Evolutionary conservation across 1,284 basidiomycete genomes (phyloP), one percentile per base, ranked within the genome.

Genomic region (Salmacisia buchloeana): DNA sequence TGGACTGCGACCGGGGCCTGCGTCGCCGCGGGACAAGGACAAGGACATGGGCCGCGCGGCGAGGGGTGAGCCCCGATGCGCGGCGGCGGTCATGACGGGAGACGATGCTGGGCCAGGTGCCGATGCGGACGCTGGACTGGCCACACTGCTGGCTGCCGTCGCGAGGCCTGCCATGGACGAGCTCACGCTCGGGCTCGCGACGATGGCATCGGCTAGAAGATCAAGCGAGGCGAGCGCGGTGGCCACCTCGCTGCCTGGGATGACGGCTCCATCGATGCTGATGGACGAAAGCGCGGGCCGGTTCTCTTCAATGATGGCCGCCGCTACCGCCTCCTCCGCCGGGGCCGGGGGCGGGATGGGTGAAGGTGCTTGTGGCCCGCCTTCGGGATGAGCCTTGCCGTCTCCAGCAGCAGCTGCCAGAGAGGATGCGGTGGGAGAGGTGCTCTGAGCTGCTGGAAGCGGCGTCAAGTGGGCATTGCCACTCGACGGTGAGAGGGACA

Each of bases 231-330:
- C 29, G 18, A 15, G 27, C 15, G 46, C 46, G 4, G 46, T 52
- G 34, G 59, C 59, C n/a, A 46, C 59, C 21, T 61, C 38, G 29
- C 25, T 46, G 13, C 41, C 38, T 12, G 25, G 21, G 36, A 61
- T 46, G 39, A 61, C 41, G 18, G 59, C 59, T 31, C 59, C 59
- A 25, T 61, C 59, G 25, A 61, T 52, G n/a, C 31, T 35, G 34
- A 61, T 36, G 27, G 33, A 41, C 27, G 58, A 59, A 21, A 21
- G 23, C 15, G 58, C 58, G 12, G 58, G 58, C 10, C 58, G 46
- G 25, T 52, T 43, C 39, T 43, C 39, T 21, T 43, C 39, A 21
- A 43, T 43, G 39, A 43, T 43, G 5, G 39, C 39, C 5, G 39
- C 18, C 3, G 39, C 39, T 21, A 18, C 39, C 5, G 39, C 39